These are phyloP conservation scores for Seiridium unicorne DNA, from an alignment of 2,329 filamentous ascomycete species.

Conservation along the genomic window DNA sequence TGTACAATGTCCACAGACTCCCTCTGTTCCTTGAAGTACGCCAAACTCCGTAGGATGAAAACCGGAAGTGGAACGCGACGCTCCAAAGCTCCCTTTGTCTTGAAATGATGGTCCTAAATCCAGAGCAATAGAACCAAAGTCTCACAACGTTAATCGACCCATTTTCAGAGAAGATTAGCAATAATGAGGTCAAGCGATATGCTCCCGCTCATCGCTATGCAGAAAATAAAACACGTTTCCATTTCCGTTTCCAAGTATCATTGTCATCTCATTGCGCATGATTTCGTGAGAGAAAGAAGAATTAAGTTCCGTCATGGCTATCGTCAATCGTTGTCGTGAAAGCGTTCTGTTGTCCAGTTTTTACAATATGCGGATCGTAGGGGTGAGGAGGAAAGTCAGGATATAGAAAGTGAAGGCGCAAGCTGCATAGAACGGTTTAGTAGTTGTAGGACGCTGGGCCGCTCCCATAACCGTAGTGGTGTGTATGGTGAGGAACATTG, in stretches of 20 bases:
- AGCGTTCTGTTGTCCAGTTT: neutral
- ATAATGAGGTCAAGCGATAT: no score
- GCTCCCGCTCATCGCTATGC: no score
- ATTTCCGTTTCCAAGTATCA: neutral
- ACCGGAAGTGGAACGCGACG: no score
- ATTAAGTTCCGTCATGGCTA: neutral
- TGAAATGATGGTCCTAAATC: no score
- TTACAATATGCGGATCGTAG: neutral
- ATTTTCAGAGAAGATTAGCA: no score
- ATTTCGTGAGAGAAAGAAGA: neutral
- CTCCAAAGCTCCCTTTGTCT: no score
- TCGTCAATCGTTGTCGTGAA: neutral
- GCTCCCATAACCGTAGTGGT: neutral
- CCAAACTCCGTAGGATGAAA: no score
- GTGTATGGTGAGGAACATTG: no score
- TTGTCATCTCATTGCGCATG: neutral
- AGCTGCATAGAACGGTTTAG: neutral
- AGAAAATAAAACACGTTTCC: neutral
- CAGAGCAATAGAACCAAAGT: no score
- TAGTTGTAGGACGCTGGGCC: neutral
- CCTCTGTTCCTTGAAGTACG: no score
- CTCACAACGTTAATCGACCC: no score
- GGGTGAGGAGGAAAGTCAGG: neutral
- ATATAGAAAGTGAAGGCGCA: neutral
- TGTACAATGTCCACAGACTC: no score